Evolutionary conservation across 768 basidiomycete genomes (phyloP).

Genomic region (Infundibulicybe gibba): DNA sequence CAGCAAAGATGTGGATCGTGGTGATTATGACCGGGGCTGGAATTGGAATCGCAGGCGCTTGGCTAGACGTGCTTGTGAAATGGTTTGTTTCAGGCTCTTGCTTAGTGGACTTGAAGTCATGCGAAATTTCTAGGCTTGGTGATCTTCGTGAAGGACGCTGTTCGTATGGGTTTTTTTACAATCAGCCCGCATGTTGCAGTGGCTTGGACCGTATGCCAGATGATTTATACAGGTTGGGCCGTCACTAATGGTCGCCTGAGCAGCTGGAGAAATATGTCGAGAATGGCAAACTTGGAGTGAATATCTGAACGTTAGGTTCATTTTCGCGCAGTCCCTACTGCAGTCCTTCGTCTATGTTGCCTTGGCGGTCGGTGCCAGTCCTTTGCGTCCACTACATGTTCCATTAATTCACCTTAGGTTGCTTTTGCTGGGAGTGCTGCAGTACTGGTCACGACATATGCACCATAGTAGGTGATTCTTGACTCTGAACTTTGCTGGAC

Average conservation of each 20-base stretch:
- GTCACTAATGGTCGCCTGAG: conserved; percentile 4
- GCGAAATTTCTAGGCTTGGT: conserved; percentile 45
- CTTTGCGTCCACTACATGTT: background rate
- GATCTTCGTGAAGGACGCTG: conserved; percentile 71
- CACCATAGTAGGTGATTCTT: conserved; percentile 55
- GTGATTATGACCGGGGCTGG: conserved; percentile 63
- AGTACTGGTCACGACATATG: conserved; percentile 58
- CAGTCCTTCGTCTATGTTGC: conserved; percentile 64
- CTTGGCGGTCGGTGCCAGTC: conserved; percentile 47
- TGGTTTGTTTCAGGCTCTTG: conserved; percentile 41
- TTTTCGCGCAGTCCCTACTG: conserved; percentile 58
- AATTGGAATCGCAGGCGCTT: conserved; percentile 66
- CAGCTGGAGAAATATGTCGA: conserved; percentile 64
- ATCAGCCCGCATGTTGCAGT: conserved; percentile 67
- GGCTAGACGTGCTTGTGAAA: conserved; percentile 70
- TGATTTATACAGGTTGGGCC: background rate
- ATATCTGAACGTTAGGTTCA: conserved; percentile 46
- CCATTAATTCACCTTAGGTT: conserved; percentile 33
- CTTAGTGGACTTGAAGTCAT: conserved; percentile 1
- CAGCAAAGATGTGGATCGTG: conserved; percentile 63
- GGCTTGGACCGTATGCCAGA: conserved; percentile 52
- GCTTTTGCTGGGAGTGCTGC: conserved; percentile 63
- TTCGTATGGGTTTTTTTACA: conserved; percentile 67
- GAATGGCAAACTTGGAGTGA: conserved; percentile 73
- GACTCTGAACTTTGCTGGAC: too few species aligned